These are phyloP conservation scores for Magnusiomyces ingens DNA, from an alignment of 1,139 yeast genomes.

Conservation along the genomic window DNA sequence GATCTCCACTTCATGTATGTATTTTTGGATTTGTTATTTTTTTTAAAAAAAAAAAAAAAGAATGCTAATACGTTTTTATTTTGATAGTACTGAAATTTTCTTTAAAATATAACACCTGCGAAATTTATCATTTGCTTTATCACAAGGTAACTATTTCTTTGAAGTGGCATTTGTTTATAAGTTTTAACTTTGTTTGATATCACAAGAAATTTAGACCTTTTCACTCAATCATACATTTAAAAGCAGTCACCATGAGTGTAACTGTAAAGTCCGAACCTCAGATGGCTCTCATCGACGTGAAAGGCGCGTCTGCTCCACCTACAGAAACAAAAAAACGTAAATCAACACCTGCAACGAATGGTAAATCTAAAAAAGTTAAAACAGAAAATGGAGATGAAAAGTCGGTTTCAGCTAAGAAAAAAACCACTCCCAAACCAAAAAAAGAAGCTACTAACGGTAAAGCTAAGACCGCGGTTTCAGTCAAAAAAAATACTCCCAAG, in stretches of 20 bases:
- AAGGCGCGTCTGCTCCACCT: not conserved
- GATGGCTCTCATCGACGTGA: not conserved
- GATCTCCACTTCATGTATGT: too few species aligned
- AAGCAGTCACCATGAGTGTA: too few species aligned
- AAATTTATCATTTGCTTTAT: too few species aligned
- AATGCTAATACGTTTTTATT: too few species aligned
- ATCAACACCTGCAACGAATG: not conserved
- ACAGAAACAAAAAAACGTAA: conserved; percentile 11
- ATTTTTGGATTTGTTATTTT: too few species aligned
- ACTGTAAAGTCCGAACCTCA: not conserved
- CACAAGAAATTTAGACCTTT: too few species aligned
- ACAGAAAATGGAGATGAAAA: conserved; percentile 12
- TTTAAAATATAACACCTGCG: too few species aligned
- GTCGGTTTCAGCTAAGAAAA: conserved; percentile 5
- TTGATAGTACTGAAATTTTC: too few species aligned
- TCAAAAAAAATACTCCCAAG: conserved; percentile 8
- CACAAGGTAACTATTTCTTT: too few species aligned
- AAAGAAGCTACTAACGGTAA: conserved; percentile 8
- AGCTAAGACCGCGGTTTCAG: conserved; percentile 6
- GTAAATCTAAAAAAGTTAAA: conserved; percentile 2
- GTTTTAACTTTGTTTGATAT: not conserved
- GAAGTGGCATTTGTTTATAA: too few species aligned
- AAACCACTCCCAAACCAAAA: conserved; percentile 11
- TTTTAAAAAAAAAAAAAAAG: too few species aligned
- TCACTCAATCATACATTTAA: too few species aligned